These are phyloP conservation scores for Globisporangium perplexum DNA, from an alignment of 352 stramenopile genomes.

Conservation along the genomic window DNA sequence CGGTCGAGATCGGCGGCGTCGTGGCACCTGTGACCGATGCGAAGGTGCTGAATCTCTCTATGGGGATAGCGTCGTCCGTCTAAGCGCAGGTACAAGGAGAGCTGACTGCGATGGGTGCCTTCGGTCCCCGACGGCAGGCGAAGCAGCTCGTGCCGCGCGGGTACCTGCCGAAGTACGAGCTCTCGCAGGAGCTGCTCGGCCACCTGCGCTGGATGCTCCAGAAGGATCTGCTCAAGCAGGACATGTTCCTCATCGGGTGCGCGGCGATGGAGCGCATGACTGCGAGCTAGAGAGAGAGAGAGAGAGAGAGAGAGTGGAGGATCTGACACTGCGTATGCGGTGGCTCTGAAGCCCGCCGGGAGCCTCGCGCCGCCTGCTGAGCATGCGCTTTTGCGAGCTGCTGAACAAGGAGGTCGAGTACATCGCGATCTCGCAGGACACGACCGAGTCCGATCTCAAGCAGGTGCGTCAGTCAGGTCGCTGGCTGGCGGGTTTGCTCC, in stretches of 20 bases:
- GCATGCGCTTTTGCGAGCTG: constrained; percentile 84
- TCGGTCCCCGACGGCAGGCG: constrained; percentile 13
- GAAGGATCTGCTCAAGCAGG: constrained; percentile 76
- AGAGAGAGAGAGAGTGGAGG: not conserved
- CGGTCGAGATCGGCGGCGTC: constrained; percentile 60
- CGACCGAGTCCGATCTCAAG: constrained; percentile 91
- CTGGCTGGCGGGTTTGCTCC: not conserved
- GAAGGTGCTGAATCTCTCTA: constrained; percentile 14
- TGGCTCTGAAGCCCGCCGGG: constrained; percentile 46
- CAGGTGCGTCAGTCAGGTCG: constrained; percentile 30
- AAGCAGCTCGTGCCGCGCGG: constrained; percentile 50
- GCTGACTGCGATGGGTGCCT: not conserved
- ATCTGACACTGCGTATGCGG: not conserved
- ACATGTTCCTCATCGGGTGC: constrained; percentile 87
- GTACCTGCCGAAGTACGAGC: constrained; percentile 33
- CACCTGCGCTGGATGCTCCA: constrained; percentile 87
- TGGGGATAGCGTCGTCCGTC: too few species aligned
- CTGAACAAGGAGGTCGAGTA: constrained; percentile 85
- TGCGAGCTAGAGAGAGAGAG: not conserved
- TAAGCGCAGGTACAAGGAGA: not conserved
- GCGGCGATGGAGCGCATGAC: not conserved
- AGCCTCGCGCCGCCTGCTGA: constrained; percentile 60
- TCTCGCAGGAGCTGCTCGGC: constrained; percentile 47
- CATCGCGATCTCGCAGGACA: constrained; percentile 92
- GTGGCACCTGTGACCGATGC: constrained; percentile 25